Evolutionary conservation across 176 grass and related monocot species (phyloP), one percentile per base, ranked within the genome.

Genomic region (Oryza glaberrima): DNA sequence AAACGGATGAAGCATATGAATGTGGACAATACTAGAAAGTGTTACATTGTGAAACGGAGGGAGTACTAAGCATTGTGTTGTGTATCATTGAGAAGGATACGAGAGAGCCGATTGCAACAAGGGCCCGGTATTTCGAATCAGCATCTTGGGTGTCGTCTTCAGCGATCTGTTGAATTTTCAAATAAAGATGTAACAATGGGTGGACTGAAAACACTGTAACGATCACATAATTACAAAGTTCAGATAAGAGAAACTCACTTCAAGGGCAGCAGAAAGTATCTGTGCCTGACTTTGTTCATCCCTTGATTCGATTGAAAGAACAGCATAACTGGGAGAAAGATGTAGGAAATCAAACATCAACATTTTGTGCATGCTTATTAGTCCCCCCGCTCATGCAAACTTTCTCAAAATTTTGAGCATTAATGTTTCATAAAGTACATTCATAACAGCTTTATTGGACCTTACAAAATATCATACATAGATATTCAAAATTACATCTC

Each of bases 271-370:
- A 67, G 96, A 94, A 87, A 99, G 91, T 86, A 99, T 84, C 67
- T 99, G 96, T 6, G 90, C 88, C 78, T 99, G 96, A 60, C 91
- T 81, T 75, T 99, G 91, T 91, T 92, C 88, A 65, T 99, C 96
- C 69, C 96, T 99, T 5, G 83, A 84, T 90, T 99, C 84, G 84
- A 91, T 90, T 22, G 91, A 86, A 86, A 99, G 94, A 80, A 96
- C 94, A 72, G 94, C 75, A 78, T 96, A 99, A 73, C 93, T 99
- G 77, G 72, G 87, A 66, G 38, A 74, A 9, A 38, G 34, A 82
- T 28, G 26, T 25, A 84, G 49, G 13, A 49, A 23, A 63, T 63
- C n/a, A 23, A 23, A 77, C 9, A 35, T 86, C 56, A 82, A 47
- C 44, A 67, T 78, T 43, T n/a, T 65, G 0, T 11, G 5, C 20